Base-by-base conservation (phyloP, 2,329 filamentous ascomycete species). In the Colletotrichum coccodes region DNA sequence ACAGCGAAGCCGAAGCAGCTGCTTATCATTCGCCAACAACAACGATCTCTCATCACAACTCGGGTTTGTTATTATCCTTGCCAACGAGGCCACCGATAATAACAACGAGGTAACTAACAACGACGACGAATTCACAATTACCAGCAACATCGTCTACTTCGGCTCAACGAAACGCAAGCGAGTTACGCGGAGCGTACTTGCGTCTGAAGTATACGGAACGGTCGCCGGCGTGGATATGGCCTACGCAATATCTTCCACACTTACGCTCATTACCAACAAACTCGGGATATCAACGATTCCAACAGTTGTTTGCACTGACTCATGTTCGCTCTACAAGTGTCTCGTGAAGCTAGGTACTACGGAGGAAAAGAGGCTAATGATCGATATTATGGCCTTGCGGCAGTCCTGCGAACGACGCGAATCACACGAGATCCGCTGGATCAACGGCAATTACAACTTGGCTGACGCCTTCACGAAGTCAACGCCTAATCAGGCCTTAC, bases 371-470 rank as follows among this genome's bases (percentile, higher is more conserved):
- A 4, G 68, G 1, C 26, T 69, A 0, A 74, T 72, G 57, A 72
- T 74, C 30, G 67, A 74, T 49, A 71, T 75, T 14, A 73, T 75
- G 49, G 56, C 60, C 0, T 14, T 75, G 0, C 26, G 70, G 0
- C 47, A 75, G 58, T 70, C 60, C 0, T 75, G 75, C 42, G 66
- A 75, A 26, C 28, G 61, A 0, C 23, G 61, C 1, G 66, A 75
- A 32, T 30, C 72, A 0, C 11, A 32, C 3, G 66, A 74, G 28
- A 50, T 76, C 16, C 16, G 47, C 21, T 76, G 38, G 59, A 61
- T 61, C n/a, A 53, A 54, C 7, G 28, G 59, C 2, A 26, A 60
- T 1, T 18, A 61, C 9, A 61, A 61, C 49, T 30, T 28, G 2
- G 49, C 59, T 0, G 34, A 60, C 11, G 46, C 32, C 1, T 16